Base-by-base conservation (phyloP, 345 rosid species). In the Eucalyptus sideroxylon region DNA sequence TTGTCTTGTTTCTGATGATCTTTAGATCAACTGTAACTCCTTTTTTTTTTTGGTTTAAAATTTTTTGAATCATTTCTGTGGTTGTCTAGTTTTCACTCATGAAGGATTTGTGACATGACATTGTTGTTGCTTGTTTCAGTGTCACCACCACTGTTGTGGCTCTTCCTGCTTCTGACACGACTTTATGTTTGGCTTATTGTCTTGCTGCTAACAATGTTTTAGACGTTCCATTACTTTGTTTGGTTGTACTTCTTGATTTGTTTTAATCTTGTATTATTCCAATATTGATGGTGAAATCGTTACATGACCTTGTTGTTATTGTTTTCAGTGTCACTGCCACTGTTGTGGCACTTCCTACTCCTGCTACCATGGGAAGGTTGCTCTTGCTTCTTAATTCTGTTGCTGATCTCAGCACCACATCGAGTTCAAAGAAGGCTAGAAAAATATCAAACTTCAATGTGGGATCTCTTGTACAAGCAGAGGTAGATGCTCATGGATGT, bases 381-480 rank as follows among this genome's bases (percentile, higher is more conserved):
- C 98, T 96, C 92, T 92, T 97, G 92, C 97, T 96, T 90, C 96
- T 98, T 87, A 95, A 97, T 90, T 93, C 97, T 88, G 90, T 94
- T 87, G 89, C 94, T 42, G 95, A 95, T 88, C 89, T 77, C 80
- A 88, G 94, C 89, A 96, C 95, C 93, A 93, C 96, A 83, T 95
- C 99, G 83, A 93, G 91, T 92, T 91, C 97, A 47, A 98, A 97
- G 91, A 95, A 92, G 93, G 96, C 98, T n/a, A 98, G 93, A 91
- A 98, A 91, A 94, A 97, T 96, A 88, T 94, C 97, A 16, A 92
- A 93, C 89, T 94, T 92, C 91, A 88, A 89, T 90, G 93, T 96
- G 86, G 99, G 99, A 92, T 96, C 98, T 53, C 89, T 98, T 90
- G 96, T 97, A 92, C 96, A 94, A 69, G 96, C 97, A 8, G 99